These are phyloP conservation scores for Tulasnella sp. DNA, from an alignment of 768 basidiomycete species.

Conservation along the genomic window DNA sequence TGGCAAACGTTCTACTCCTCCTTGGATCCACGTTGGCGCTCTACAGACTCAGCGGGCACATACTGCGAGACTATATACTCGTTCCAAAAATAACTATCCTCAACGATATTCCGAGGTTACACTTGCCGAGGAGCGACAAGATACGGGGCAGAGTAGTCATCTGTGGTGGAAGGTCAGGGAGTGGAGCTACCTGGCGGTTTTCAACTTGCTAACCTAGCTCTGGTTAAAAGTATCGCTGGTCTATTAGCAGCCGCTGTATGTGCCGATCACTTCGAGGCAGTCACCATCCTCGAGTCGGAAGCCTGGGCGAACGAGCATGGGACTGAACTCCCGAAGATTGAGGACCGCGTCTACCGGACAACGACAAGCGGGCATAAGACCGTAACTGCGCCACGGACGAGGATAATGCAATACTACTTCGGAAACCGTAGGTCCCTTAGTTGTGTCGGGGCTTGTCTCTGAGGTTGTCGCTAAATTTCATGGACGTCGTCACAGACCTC, in stretches of 20 bases:
- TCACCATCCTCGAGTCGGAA: constrained; percentile 15
- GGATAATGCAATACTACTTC: constrained; percentile 14
- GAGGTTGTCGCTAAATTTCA: too few species aligned
- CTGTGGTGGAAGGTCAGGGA: constrained; percentile 21
- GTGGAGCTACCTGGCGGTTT: too few species aligned
- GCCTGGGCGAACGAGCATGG: constrained; percentile 13
- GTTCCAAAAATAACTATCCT: constrained; percentile 17
- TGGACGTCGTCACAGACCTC: background rate
- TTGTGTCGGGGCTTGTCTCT: too few species aligned
- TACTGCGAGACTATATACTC: constrained; percentile 13
- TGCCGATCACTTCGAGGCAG: constrained; percentile 23
- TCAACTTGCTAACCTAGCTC: too few species aligned
- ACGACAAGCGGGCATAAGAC: background rate
- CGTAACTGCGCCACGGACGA: background rate
- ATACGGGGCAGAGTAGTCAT: constrained; percentile 7
- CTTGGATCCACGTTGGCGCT: background rate
- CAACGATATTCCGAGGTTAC: background rate
- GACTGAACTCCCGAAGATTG: background rate
- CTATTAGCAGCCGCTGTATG: constrained; percentile 23
- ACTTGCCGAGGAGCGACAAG: constrained; percentile 10
- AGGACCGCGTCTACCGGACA: background rate
- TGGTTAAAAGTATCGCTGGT: constrained; percentile 12
- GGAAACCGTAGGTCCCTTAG: background rate
- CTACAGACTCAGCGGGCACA: background rate
- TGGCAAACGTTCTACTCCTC: too few species aligned